Base-by-base conservation (phyloP, 352 stramenopile genomes). In the Phytophthora pistaciae region DNA sequence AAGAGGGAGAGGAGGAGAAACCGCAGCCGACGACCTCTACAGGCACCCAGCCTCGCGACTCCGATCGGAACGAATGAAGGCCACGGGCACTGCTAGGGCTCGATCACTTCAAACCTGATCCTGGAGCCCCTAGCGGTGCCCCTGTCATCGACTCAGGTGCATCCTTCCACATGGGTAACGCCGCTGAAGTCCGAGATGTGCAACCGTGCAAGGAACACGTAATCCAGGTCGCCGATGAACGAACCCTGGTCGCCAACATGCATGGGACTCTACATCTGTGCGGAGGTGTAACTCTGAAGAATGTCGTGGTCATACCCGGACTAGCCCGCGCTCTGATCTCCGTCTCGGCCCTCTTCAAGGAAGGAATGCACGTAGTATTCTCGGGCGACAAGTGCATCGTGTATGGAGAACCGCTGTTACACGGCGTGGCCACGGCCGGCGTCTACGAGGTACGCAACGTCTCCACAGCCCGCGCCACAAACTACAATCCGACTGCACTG, bases 131-230 rank as follows among this genome's bases (percentile, higher is more conserved):
- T 18, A 11, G n/a, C 29, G n/a, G 0, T 29, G 10, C 31, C 16
- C 6, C 33, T 38, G 31, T 56, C 38, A 61, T 56, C 23, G 38
- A 33, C 23, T 68, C 52, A 9, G 48, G 59, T 7, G 46, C 29
- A n/a, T 50, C 59, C 16, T 58, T 38, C 21, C 59, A 58, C 33
- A 65, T 65, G 59, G 57, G 55, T n/a, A n/a, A n/a, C 23, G 6
- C 55, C n/a, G 33, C 8, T 38, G 33, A 38, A 14, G 7, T 60
- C 3, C 25, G 10, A 36, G 9, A 50, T 18, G 29, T 60, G 29
- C 13, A 7, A 21, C 31, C 55, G 10, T 65, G 59, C 31, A 25
- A 40, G 4, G 46, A 49, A 8, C 44, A 57, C n/a, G n/a, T n/a
- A n/a, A n/a, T n/a, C n/a, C n/a, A n/a, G n/a, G n/a, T n/a, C 33